Conservation (phyloP, 2,329 filamentous ascomycete species). For the Ceratocystis colombiana region DNA sequence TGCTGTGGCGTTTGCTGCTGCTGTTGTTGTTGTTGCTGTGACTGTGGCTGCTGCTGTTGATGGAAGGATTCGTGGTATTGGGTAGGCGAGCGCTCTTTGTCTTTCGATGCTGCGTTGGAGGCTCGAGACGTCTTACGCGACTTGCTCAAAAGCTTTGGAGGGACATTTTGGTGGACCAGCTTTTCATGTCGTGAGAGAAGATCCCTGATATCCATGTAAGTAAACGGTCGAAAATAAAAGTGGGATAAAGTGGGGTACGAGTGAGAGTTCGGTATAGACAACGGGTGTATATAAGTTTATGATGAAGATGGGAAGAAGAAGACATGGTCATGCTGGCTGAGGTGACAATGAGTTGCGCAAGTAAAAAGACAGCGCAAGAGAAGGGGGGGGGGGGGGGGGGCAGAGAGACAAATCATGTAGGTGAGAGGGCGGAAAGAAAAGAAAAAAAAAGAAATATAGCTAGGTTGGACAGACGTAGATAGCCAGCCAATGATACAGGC, state of each 20-base stretch:
- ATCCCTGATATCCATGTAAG: slow-evolving; percentile 56
- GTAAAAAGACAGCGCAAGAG: not conserved
- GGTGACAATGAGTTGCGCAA: not conserved
- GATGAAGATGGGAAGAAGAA: not conserved
- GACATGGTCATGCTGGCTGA: not conserved
- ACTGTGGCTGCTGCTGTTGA: slow-evolving; percentile 7
- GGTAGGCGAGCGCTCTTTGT: slow-evolving; percentile 12
- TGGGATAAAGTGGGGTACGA: not conserved
- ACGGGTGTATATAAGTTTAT: not conserved
- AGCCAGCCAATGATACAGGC: not conserved
- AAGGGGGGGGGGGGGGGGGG: not conserved
- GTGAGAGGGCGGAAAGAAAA: not conserved
- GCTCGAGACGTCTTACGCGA: slow-evolving; percentile 43
- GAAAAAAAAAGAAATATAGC: not conserved
- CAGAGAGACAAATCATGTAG: not conserved
- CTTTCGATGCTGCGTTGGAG: not conserved
- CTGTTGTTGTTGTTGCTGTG: not conserved
- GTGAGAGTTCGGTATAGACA: not conserved
- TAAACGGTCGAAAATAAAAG: slow-evolving; percentile 24
- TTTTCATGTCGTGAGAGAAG: slow-evolving; percentile 55
- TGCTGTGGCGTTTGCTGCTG: slow-evolving; percentile 8
- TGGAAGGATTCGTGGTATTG: slow-evolving; percentile 11
- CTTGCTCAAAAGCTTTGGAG: slow-evolving; percentile 28
- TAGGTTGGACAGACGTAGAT: slow-evolving; percentile 1
- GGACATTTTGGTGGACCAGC: slow-evolving; percentile 48